Conservation (phyloP, 1,139 yeast genomes). For the Suhomyces terraborum region DNA sequence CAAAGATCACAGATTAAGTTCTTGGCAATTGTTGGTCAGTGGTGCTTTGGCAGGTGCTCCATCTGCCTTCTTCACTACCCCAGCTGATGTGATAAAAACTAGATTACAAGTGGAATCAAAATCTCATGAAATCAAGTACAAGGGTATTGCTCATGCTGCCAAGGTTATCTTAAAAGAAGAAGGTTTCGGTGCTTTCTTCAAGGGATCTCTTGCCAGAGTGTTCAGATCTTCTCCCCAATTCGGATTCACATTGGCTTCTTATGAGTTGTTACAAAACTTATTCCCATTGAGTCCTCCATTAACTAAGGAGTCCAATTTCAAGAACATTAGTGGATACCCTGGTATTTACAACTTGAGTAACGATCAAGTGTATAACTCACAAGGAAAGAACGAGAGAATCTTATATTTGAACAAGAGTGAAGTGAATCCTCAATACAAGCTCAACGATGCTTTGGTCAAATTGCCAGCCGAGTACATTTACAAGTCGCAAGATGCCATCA, state of each 20-base stretch:
- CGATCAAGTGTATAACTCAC: slow-evolving; percentile 47
- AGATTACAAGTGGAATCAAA: slow-evolving; percentile 87
- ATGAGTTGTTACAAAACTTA: slow-evolving; percentile 69
- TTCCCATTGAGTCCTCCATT: slow-evolving; percentile 51
- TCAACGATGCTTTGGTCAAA: slow-evolving; percentile 42
- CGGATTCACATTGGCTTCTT: slow-evolving; percentile 95
- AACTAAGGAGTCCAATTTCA: slow-evolving; percentile 48
- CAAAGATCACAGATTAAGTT: slow-evolving; percentile 57
- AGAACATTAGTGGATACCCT: slow-evolving; percentile 49
- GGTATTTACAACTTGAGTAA: slow-evolving; percentile 51
- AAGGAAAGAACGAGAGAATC: slow-evolving; percentile 37
- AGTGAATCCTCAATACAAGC: slow-evolving; percentile 16
- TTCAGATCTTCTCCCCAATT: slow-evolving; percentile 96
- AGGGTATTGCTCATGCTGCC: slow-evolving; percentile 77
- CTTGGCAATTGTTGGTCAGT: slow-evolving; percentile 80
- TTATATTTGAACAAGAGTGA: slow-evolving; percentile 38
- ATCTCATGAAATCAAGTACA: slow-evolving; percentile 74
- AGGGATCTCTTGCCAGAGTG: slow-evolving; percentile 95
- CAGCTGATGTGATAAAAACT: slow-evolving; percentile 95
- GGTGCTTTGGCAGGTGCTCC: slow-evolving; percentile 99
- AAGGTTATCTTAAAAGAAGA: slow-evolving; percentile 76
- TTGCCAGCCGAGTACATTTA: slow-evolving; percentile 55
- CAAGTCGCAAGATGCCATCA: slow-evolving; percentile 63
- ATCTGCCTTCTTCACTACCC: slow-evolving; percentile 94
- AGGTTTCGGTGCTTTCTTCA: slow-evolving; percentile 77